phyloP scores from a whole-genome alignment of 2,329 filamentous ascomycete genomes.

The Nemania sp. region DNA sequence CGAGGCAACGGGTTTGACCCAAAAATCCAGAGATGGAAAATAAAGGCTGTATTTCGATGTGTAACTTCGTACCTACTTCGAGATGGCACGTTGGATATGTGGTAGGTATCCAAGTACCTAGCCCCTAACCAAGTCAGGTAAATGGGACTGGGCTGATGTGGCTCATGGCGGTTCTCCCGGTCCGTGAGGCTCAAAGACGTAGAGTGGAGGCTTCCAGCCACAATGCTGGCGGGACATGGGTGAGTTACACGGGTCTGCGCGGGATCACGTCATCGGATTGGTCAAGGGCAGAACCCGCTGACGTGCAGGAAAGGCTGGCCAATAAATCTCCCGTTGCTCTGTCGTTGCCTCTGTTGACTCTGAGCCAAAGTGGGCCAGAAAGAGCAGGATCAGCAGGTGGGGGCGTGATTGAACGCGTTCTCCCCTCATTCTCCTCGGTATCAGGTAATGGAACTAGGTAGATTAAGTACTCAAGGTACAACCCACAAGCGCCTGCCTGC shows the following conservation, averaged over 20 bases:
- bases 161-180: conserved; percentile 2
- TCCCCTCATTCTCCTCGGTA: too few species aligned
- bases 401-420: too few species aligned
- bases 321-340: conserved; percentile 58
- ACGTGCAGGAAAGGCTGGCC: conserved; percentile 36
- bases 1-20: conserved; percentile 3
- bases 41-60: neutral
- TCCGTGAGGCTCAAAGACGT: conserved; percentile 14
- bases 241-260: too few species aligned
- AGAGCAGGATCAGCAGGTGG: conserved; percentile 31
- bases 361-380: conserved; percentile 34
- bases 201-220: conserved; percentile 13
- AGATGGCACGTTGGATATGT: too few species aligned
- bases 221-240: conserved; percentile 28
- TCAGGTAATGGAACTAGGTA: too few species aligned
- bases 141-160: neutral
- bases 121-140: neutral
- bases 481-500: too few species aligned
- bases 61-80: too few species aligned
- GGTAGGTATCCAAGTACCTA: too few species aligned
- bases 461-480: too few species aligned
- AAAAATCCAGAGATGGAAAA: conserved; percentile 36
- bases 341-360: conserved; percentile 60
- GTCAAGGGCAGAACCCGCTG: conserved; percentile 21
- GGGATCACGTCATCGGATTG: conserved; percentile 40